A percentile compares a stretch with the other conserved stretches of the same genome.
Conservation (phyloP, 2,329 filamentous ascomycete genomes). For the Botrytis paeoniae region DNA sequence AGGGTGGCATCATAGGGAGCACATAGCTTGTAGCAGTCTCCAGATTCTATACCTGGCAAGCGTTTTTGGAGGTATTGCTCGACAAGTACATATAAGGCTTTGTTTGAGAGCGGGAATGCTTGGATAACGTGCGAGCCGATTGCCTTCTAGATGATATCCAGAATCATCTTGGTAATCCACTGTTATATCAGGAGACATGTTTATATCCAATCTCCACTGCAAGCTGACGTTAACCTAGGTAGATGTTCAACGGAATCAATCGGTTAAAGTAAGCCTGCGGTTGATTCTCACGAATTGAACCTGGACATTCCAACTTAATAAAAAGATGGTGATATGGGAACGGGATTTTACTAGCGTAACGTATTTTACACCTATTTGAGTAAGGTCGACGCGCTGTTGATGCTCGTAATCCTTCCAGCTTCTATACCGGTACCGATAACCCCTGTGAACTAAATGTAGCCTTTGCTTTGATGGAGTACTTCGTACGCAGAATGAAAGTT, state of each 20-base stretch:
- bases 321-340: not conserved
- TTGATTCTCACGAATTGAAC: not conserved
- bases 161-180: not conserved
- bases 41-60: not conserved
- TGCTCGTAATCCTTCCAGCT: not conserved
- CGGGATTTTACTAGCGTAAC: not conserved
- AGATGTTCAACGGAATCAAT: not conserved
- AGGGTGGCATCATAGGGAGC: not conserved
- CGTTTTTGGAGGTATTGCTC: not conserved
- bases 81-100: no score
- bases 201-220: not conserved
- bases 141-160: not conserved
- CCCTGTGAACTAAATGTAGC: not conserved
- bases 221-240: not conserved
- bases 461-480: not conserved
- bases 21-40: not conserved
- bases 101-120: no score
- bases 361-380: not conserved
- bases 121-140: not conserved
- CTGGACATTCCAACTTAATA: no score
- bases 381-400: slow-evolving; percentile 5
- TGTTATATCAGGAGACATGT: not conserved
- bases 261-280: not conserved
- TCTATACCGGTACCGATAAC: not conserved
- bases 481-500: no score